Evolutionary conservation across 345 rosid species (phyloP).

Genomic region (Eutrema japonicum): DNA sequence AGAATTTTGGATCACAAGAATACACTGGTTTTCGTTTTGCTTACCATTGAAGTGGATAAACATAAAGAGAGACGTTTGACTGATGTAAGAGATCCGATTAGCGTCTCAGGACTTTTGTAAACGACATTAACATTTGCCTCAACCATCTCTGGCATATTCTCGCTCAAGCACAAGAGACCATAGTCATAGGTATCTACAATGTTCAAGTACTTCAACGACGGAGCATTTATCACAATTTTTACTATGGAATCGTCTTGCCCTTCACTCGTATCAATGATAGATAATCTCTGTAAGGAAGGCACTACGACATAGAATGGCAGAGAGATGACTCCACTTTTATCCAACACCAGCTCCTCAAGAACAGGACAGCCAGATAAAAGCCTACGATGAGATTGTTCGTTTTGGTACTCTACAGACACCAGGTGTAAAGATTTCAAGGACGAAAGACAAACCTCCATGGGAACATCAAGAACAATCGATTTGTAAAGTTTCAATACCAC

Average conservation of each 20-base stretch:
- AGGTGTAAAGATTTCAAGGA: slow-evolving; percentile 16
- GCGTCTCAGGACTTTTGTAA: neutral
- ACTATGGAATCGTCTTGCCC: too few species aligned
- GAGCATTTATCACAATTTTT: neutral
- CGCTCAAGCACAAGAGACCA: slow-evolving; percentile 1
- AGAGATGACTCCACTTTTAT: neutral
- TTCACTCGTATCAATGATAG: neutral
- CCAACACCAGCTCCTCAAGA: neutral
- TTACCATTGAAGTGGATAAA: neutral
- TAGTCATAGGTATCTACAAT: neutral
- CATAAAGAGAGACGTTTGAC: slow-evolving; percentile 28
- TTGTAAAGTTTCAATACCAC: slow-evolving; percentile 6
- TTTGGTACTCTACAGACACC: neutral
- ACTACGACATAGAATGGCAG: neutral
- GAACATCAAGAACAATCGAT: neutral
- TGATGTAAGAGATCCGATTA: slow-evolving; percentile 26
- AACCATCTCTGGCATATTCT: slow-evolving; percentile 25
- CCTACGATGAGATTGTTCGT: neutral
- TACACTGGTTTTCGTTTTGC: neutral
- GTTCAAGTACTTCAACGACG: slow-evolving; percentile 13
- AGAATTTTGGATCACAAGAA: neutral
- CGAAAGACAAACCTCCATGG: neutral
- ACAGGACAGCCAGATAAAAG: slow-evolving; percentile 15
- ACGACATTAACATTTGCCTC: slow-evolving; percentile 17
- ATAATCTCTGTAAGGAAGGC: neutral